Evolutionary conservation across 2,329 filamentous ascomycete species (phyloP).

Genomic region (Sarocladium strictum): DNA sequence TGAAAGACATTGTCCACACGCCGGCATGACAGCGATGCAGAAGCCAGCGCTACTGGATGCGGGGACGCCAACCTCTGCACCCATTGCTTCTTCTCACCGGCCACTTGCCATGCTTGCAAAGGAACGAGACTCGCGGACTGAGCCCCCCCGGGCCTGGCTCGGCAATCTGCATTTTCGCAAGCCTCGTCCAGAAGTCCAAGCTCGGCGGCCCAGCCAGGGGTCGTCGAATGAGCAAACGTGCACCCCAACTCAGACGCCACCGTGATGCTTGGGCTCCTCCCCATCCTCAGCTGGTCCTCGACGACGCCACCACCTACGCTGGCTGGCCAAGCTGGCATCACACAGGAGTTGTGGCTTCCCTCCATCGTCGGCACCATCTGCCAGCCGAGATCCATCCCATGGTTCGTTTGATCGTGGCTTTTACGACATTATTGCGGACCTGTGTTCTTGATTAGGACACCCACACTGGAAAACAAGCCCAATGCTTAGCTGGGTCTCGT

Average conservation of each 20-base stretch:
- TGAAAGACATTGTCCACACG: neutral
- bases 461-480: neutral
- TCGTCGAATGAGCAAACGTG: neutral
- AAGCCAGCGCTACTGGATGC: neutral
- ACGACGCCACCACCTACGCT: neutral
- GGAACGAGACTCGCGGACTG: neutral
- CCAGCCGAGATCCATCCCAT: neutral
- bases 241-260: neutral
- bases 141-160: neutral
- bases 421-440: neutral
- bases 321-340: neutral
- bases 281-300: neutral
- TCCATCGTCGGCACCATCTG: neutral
- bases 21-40: neutral
- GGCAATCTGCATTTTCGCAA: neutral
- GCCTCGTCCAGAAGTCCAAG: neutral
- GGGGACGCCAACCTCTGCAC: neutral
- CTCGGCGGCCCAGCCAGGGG: neutral
- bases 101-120: neutral
- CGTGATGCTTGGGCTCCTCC: neutral
- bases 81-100: neutral
- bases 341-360: neutral
- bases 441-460: neutral
- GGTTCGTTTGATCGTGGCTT: neutral
- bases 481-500: neutral